Percentiles rank a stretch among this genome's conserved stretches.
Conservation (phyloP, 1,139 yeast species). For the Suhomyces terraborum region DNA sequence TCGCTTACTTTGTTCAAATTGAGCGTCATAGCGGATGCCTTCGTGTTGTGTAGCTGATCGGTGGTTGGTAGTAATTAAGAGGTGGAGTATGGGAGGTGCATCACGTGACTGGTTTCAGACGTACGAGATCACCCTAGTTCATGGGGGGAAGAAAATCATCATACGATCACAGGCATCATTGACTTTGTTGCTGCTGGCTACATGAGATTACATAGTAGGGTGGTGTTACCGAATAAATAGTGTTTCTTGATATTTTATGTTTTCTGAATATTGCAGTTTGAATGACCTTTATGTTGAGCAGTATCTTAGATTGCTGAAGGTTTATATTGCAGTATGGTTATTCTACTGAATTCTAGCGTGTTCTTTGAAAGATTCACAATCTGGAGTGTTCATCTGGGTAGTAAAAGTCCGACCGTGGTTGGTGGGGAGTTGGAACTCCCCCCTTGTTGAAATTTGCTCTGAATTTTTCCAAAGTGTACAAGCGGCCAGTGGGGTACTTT, state of each 20-base stretch:
- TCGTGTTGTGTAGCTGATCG: neutral
- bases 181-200: too few relatives aligned
- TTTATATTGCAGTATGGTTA: too few relatives aligned
- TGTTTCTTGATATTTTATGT: too few relatives aligned
- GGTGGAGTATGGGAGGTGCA: neutral
- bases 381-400: conserved; percentile 33
- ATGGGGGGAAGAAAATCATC: too few relatives aligned
- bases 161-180: too few relatives aligned
- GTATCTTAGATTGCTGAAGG: too few relatives aligned
- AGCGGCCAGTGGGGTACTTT: conserved; percentile 30
- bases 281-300: too few relatives aligned
- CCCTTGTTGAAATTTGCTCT: conserved; percentile 28
- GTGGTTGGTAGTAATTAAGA: conserved; percentile 1
- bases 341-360: neutral
- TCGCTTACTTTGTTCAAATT: conserved; percentile 39
- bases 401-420: conserved; percentile 34
- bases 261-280: too few relatives aligned
- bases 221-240: too few relatives aligned
- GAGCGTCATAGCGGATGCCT: conserved; percentile 27
- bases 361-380: conserved; percentile 20
- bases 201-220: too few relatives aligned
- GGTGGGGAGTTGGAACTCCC: conserved; percentile 36
- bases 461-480: conserved; percentile 27
- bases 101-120: conserved; percentile 13
- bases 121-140: too few relatives aligned